Conservation (phyloP, 495 filamentous ascomycete species). For the Aspergillus mulundensis region DNA sequence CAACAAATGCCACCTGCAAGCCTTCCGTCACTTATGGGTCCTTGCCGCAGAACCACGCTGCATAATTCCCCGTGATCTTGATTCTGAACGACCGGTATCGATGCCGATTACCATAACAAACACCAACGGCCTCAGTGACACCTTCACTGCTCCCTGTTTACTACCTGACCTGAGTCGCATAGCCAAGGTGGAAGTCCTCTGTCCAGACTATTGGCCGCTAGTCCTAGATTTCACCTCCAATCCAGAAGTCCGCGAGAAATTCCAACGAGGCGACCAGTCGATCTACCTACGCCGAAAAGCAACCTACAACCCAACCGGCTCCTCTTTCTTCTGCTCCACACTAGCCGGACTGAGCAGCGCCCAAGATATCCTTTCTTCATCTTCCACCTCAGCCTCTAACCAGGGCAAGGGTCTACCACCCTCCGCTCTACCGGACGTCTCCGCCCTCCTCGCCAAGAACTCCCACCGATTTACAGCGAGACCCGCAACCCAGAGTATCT, state of each 20-base stretch:
- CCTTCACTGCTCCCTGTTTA: constrained; percentile 66
- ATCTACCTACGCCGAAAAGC: constrained; percentile 79
- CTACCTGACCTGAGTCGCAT: constrained; percentile 75
- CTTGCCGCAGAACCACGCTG: constrained; percentile 88
- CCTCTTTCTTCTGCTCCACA: constrained; percentile 72
- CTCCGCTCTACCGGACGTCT: constrained; percentile 23
- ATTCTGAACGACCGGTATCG: constrained; percentile 71
- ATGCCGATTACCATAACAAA: constrained; percentile 62
- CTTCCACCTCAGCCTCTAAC: constrained; percentile 21
- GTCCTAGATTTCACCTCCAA: constrained; percentile 72
- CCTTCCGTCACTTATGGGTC: constrained; percentile 97
- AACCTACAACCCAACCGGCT: constrained; percentile 57
- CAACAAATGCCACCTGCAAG: constrained; percentile 91
- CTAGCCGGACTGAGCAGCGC: constrained; percentile 47
- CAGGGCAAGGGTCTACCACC: constrained; percentile 32
- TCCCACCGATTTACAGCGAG: constrained; percentile 32
- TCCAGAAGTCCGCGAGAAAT: constrained; percentile 59
- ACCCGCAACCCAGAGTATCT: constrained; percentile 30
- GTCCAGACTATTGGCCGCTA: constrained; percentile 79
- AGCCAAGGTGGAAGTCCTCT: constrained; percentile 58
- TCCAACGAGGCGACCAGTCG: constrained; percentile 64
- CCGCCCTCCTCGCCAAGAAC: constrained; percentile 20
- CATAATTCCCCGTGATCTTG: constrained; percentile 77
- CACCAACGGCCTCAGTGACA: constrained; percentile 40
- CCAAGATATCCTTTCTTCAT: constrained; percentile 35